Base-by-base conservation (phyloP, 768 basidiomycete genomes). In the Piloderma croceum region DNA sequence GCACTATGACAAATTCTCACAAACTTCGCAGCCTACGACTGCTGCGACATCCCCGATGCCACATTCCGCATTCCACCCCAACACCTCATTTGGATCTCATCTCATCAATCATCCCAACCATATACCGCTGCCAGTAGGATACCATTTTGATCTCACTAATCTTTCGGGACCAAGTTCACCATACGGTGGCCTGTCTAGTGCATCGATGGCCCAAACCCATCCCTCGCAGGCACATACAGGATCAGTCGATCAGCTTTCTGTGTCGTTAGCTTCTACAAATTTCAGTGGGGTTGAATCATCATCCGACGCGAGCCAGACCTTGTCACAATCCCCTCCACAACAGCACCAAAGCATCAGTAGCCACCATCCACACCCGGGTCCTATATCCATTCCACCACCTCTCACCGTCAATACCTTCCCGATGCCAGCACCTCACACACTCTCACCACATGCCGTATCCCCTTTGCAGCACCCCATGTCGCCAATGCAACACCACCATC, bases 1-100 rank as follows among this genome's bases (percentile, higher is more conserved):
- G 9, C 87, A 91, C 57, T 87, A 82, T 55, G 94, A 98, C 70
- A 87, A 84, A 59, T 90, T 81, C 57, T 69, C 77, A 2, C 76
- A 64, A 18, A 58, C 51, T 5, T 51, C 55, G 10, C 60, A 58
- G 32, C 54, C 38, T 29, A 45, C 10, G 38, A 46, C 52, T 13
- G 50, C 60, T 34, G 44, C 52, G 11, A 57, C 60, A 15, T 57
- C 57, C 9, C 34, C 49, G 17, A 27, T 34, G 33, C 41, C 17
- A 42, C 36, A 46, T 36, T 45, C 13, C 43, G 34, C 24, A 34
- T 10, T 41, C 43, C 21, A 18, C 31, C 19, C 23, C 46, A 35
- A 31, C 12, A 13, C 44, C 27, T 34, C 32, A 9, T 39, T 40
- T 25, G 32, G 27, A 18, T 29, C 37, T 35, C 38, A 43, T 22